phyloP scores from a whole-genome alignment of 2,329 filamentous ascomycete genomes.

The Cadophora malorum region DNA sequence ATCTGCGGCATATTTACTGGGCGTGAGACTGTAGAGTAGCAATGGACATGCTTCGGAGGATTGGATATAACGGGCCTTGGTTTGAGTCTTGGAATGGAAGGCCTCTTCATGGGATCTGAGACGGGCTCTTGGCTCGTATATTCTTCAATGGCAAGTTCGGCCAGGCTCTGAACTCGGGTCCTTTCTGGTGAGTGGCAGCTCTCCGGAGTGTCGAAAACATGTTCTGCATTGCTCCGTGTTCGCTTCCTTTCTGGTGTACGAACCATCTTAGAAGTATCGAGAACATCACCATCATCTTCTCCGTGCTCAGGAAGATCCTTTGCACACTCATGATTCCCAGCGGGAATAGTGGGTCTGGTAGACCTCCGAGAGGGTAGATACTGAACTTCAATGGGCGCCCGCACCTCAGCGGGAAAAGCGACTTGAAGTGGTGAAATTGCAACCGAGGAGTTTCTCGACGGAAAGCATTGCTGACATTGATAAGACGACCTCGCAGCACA shows the following conservation, averaged over 20 bases:
- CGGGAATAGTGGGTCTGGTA: constrained; percentile 22
- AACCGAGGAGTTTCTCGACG: constrained; percentile 14
- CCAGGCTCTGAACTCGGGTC: constrained; percentile 8
- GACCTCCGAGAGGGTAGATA: constrained; percentile 13
- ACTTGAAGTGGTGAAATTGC: constrained; percentile 17
- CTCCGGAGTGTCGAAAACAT: background rate
- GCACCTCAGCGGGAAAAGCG: constrained; percentile 8
- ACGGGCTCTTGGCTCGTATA: constrained; percentile 26
- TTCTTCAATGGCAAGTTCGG: constrained; percentile 22
- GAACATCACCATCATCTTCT: background rate
- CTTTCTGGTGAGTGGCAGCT: constrained; percentile 14
- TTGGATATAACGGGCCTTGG: background rate
- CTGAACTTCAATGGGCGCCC: constrained; percentile 13
- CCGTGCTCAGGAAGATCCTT: constrained; percentile 1
- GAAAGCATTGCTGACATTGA: constrained; percentile 30
- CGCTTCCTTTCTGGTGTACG: constrained; percentile 7
- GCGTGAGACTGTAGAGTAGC: constrained; percentile 12
- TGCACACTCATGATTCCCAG: constrained; percentile 1
- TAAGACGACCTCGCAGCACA: constrained; percentile 29
- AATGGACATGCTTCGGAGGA: constrained; percentile 9
- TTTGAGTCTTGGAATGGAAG: constrained; percentile 17
- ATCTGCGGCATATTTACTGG: background rate
- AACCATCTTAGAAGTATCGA: constrained; percentile 7
- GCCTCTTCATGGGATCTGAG: constrained; percentile 32
- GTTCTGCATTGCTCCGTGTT: constrained; percentile 13